Evolutionary conservation across 441 rosid species (phyloP), one percentile per base, ranked within the genome.

Genomic region (Populus hybrid): DNA sequence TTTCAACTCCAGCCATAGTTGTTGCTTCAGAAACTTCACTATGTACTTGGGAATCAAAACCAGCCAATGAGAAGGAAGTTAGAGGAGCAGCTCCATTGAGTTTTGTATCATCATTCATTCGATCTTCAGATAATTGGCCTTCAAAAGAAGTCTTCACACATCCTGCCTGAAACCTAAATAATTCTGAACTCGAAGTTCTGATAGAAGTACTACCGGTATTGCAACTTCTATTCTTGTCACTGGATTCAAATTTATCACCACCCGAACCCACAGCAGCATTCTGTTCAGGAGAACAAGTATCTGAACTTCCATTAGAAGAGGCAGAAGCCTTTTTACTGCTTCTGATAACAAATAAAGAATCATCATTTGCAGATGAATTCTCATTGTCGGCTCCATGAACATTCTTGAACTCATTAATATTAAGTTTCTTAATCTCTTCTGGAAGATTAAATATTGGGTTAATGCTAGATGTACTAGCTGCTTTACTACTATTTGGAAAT

Each of bases 371-470:
- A 66, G 71, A 71, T 1, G 78, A 71, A 75, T 87, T 83, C 36
- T 73, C 67, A 73, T 72, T 42, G 50, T 69, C 79, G 53, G 74
- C 57, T 46, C 76, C 80, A 72, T 66, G 79, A 77, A 71, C 74
- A 85, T 69, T 80, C 67, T 77, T 69, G 70, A 26, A 21, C 71
- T 72, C 84, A 79, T 74, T 74, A 69, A 90, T 85, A 61, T 85
- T 82, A 77, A 94, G 86, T 74, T 85, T 89, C 72, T 82, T 73
- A 88, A 90, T 81, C 76, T 82, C 88, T 72, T 83, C 85, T 28
- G 67, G 73, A 46, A 91, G 85, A 76, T 79, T 79, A 72, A 40
- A 66, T 35, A 71, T 76, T 14, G 82, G 78, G 68, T 50, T 76
- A 69, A 72, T 61, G 46, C 65, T 74, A 68, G 77, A 78, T 70